A percentile compares a stretch with the other conserved stretches of the same genome.
These are phyloP conservation scores for Penicillium macrosclerotiorum DNA, from an alignment of 495 filamentous ascomycete genomes.

Conservation along the genomic window DNA sequence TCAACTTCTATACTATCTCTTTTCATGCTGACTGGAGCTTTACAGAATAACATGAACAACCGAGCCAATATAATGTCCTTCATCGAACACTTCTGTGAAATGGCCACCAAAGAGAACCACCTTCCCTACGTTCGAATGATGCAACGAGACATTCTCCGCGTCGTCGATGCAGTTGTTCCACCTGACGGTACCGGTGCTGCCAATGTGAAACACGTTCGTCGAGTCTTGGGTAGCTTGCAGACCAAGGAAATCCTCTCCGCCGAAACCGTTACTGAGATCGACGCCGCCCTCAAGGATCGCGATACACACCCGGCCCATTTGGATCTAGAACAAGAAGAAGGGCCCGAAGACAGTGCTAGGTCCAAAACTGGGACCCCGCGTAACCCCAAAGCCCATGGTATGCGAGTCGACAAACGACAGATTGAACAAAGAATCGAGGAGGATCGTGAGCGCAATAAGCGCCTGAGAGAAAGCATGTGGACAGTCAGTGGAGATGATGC, in stretches of 20 bases:
- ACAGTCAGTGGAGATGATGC: slow-evolving; percentile 60
- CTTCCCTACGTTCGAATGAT: slow-evolving; percentile 86
- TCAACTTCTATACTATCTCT: not conserved
- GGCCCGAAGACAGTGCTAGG: slow-evolving; percentile 20
- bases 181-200: slow-evolving; percentile 86
- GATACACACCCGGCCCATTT: slow-evolving; percentile 50
- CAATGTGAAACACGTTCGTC: slow-evolving; percentile 89
- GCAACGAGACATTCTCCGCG: slow-evolving; percentile 82
- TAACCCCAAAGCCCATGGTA: slow-evolving; percentile 31
- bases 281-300: slow-evolving; percentile 73
- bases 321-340: slow-evolving; percentile 38
- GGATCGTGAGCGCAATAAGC: slow-evolving; percentile 91
- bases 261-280: slow-evolving; percentile 72
- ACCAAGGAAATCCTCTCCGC: slow-evolving; percentile 63
- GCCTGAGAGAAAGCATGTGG: slow-evolving; percentile 87
- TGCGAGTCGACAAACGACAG: slow-evolving; percentile 75
- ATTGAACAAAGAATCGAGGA: slow-evolving; percentile 96
- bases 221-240: slow-evolving; percentile 69
- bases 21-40: not conserved
- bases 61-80: slow-evolving; percentile 99
- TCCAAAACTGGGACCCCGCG: slow-evolving; percentile 32
- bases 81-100: slow-evolving; percentile 90
- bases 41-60: slow-evolving; percentile 90
- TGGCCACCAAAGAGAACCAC: slow-evolving; percentile 72
- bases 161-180: slow-evolving; percentile 81